Evolutionary conservation across 305 asterid species (phyloP).

Genomic region (Salvia sclarea): DNA sequence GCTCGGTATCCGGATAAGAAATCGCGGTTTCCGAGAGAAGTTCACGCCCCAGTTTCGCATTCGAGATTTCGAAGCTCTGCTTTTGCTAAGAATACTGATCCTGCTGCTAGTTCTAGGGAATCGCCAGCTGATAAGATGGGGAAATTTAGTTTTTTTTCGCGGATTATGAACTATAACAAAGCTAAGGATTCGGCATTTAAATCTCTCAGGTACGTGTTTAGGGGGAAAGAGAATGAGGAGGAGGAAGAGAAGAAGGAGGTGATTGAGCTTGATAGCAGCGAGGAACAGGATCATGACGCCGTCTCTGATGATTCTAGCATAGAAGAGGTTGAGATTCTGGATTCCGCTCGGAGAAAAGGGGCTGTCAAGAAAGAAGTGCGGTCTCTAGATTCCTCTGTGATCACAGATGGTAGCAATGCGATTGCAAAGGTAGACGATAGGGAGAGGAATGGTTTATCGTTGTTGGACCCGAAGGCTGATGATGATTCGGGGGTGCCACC

Average conservation of each 20-base stretch:
- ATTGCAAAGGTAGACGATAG: slow-evolving; percentile 34
- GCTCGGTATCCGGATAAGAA: slow-evolving; percentile 47
- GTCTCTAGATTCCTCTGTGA: slow-evolving; percentile 47
- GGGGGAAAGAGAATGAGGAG: slow-evolving; percentile 28
- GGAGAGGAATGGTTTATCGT: slow-evolving; percentile 38
- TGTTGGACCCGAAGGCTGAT: slow-evolving; percentile 35
- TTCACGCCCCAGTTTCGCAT: slow-evolving; percentile 60
- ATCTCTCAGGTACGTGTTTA: slow-evolving; percentile 32
- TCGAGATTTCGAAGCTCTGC: slow-evolving; percentile 29
- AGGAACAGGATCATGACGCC: slow-evolving; percentile 21
- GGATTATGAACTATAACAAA: neutral
- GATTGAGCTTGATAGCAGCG: slow-evolving; percentile 42
- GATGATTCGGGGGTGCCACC: slow-evolving; percentile 33
- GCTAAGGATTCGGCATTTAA: slow-evolving; percentile 32
- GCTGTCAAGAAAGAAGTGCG: slow-evolving; percentile 37
- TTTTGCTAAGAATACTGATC: slow-evolving; percentile 23
- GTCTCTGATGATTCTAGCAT: slow-evolving; percentile 36
- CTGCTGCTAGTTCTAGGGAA: slow-evolving; percentile 22
- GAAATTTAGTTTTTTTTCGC: neutral
- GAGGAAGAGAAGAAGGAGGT: slow-evolving; percentile 49
- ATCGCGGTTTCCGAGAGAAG: slow-evolving; percentile 33
- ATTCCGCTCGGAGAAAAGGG: slow-evolving; percentile 12
- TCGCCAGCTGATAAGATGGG: slow-evolving; percentile 38
- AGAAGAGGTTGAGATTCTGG: slow-evolving; percentile 44
- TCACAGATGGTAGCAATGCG: slow-evolving; percentile 37